phyloP scores from a whole-genome alignment of 2,329 filamentous ascomycete genomes.

The Trichoderma polysporum region DNA sequence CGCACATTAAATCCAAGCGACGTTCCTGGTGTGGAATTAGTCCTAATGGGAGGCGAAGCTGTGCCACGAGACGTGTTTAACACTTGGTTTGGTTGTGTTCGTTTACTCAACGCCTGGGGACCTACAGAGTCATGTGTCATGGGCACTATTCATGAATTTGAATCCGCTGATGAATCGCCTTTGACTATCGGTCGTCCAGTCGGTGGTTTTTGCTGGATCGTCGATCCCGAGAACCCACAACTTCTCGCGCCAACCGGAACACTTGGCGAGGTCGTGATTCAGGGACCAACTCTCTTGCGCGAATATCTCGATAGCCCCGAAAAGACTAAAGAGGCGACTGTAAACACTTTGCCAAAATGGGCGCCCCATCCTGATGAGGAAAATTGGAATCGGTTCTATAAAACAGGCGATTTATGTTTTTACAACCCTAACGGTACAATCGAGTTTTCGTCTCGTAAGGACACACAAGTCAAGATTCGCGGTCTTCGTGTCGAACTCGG shows the following conservation, averaged over 20 bases:
- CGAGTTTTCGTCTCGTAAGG: constrained; percentile 13
- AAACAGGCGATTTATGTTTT: constrained; percentile 13
- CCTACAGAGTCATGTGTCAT: constrained; percentile 20
- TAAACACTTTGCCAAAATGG: not conserved
- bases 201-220: constrained; percentile 17
- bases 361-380: not conserved
- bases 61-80: constrained; percentile 15
- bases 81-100: constrained; percentile 17
- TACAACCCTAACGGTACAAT: constrained; percentile 10
- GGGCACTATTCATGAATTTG: constrained; percentile 17
- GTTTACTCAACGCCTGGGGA: constrained; percentile 24
- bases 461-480: not conserved
- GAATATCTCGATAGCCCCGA: constrained; percentile 18
- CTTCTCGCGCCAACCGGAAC: constrained; percentile 16
- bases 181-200: constrained; percentile 15
- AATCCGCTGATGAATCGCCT: constrained; percentile 6
- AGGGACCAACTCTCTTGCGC: constrained; percentile 11
- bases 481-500: constrained; percentile 11
- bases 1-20: not conserved
- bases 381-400: constrained; percentile 14
- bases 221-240: constrained; percentile 11
- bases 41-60: constrained; percentile 20
- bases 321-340: not conserved
- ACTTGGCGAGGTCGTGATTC: constrained; percentile 19
- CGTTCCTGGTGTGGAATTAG: constrained; percentile 17